phyloP scores from a whole-genome alignment of 1,284 basidiomycete genomes.

The Schizophyllum commune region DNA sequence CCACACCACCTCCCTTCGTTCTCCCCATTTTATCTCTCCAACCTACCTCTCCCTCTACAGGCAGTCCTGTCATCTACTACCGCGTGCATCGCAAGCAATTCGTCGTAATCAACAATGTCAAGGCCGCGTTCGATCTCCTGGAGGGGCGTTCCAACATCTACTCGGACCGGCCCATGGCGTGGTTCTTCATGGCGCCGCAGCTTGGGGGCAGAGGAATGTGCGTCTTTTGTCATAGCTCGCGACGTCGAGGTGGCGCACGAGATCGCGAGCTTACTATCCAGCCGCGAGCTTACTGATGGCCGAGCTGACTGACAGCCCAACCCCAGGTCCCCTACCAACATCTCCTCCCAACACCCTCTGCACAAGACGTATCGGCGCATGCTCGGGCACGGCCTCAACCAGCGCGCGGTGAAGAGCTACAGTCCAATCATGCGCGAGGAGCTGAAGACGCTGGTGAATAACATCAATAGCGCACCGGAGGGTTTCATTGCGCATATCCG shows the following conservation, averaged over 20 bases:
- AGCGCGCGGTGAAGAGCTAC: constrained; percentile 23
- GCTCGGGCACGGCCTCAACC: constrained; percentile 27
- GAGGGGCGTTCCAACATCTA: constrained; percentile 12
- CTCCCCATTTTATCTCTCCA: neutral
- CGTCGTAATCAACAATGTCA: constrained; percentile 12
- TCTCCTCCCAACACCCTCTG: constrained; percentile 19
- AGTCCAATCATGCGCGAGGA: constrained; percentile 21
- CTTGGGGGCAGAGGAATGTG: neutral
- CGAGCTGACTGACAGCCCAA: no score
- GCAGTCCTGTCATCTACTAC: neutral
- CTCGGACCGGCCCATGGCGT: constrained; percentile 10
- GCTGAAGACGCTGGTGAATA: constrained; percentile 19
- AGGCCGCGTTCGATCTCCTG: constrained; percentile 11
- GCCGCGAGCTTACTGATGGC: no score
- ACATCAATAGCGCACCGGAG: constrained; percentile 21
- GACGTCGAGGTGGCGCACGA: no score
- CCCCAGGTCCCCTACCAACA: neutral
- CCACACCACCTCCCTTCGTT: neutral
- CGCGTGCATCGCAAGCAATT: constrained; percentile 3
- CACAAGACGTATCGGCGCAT: constrained; percentile 28
- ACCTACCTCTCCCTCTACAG: no score
- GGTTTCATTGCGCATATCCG: constrained; percentile 22
- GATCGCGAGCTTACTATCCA: no score
- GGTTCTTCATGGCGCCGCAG: constrained; percentile 1
- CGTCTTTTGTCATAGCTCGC: no score